These are phyloP conservation scores for Daedalea quercina DNA, from an alignment of 768 basidiomycete genomes.

Conservation along the genomic window DNA sequence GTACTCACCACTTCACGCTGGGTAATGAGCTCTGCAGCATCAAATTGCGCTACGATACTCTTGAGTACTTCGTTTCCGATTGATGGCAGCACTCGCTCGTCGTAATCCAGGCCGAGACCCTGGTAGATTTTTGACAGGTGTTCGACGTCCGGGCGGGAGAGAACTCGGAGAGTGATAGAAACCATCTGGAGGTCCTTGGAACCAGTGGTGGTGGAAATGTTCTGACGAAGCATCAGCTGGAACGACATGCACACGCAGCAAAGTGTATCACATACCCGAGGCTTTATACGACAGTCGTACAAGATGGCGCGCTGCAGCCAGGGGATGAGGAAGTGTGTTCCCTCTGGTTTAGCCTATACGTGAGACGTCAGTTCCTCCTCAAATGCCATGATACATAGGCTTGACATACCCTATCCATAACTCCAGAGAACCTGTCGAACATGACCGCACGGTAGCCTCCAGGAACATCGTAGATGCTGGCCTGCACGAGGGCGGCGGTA, in stretches of 20 bases:
- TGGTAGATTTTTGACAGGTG: slow-evolving; percentile 94
- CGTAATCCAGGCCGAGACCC: slow-evolving; percentile 90
- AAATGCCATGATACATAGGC: neutral
- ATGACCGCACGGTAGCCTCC: slow-evolving; percentile 93
- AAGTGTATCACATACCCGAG: slow-evolving; percentile 47
- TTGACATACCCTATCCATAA: slow-evolving; percentile 61
- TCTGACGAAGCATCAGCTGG: slow-evolving; percentile 42
- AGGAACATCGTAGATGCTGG: slow-evolving; percentile 55
- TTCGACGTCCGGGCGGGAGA: slow-evolving; percentile 85
- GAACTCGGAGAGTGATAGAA: slow-evolving; percentile 90
- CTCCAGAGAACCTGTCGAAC: slow-evolving; percentile 96
- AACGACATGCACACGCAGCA: neutral
- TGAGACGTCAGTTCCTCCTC: neutral
- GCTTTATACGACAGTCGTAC: slow-evolving; percentile 97
- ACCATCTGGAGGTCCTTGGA: slow-evolving; percentile 99
- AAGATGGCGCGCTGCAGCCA: slow-evolving; percentile 95
- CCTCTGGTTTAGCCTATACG: slow-evolving; percentile 76
- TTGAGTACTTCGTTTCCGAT: slow-evolving; percentile 98
- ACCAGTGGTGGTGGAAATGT: slow-evolving; percentile 97
- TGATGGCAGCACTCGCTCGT: slow-evolving; percentile 94
- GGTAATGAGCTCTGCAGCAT: slow-evolving; percentile 94
- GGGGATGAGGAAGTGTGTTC: slow-evolving; percentile 93
- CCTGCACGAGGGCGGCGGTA: slow-evolving; percentile 36
- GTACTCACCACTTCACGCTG: slow-evolving; percentile 89
- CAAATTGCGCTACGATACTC: slow-evolving; percentile 97